Percentiles rank a stretch among this genome's conserved stretches.
Evolutionary conservation across 495 filamentous ascomycete species (phyloP).

Genomic region (Aspergillus incahuasiensis): DNA sequence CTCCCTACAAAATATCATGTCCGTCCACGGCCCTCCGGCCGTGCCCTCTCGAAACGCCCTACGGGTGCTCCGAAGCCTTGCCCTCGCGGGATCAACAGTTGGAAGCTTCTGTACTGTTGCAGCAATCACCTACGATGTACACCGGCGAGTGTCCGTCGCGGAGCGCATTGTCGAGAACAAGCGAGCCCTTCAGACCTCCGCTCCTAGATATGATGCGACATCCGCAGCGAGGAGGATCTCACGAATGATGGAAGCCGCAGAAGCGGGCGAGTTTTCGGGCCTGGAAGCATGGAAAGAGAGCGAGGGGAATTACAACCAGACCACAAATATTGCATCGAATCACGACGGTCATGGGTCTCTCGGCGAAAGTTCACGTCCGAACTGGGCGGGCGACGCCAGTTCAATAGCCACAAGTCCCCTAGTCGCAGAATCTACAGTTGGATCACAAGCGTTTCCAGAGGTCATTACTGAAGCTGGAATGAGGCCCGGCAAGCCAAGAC

Average conservation of each 20-base stretch:
- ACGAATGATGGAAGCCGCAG: constrained; percentile 40
- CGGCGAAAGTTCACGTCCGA: background rate
- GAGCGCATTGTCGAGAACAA: constrained; percentile 44
- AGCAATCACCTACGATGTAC: constrained; percentile 40
- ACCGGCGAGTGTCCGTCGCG: constrained; percentile 37
- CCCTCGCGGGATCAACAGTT: constrained; percentile 39
- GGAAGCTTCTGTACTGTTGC: constrained; percentile 39
- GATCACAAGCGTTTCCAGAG: background rate
- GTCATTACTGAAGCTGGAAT: background rate
- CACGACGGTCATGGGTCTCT: background rate
- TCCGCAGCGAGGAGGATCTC: constrained; percentile 36
- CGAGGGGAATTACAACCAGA: constrained; percentile 13
- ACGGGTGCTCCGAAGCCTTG: constrained; percentile 40
- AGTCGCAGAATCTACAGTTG: too few relatives aligned
- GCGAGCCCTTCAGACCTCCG: constrained; percentile 39
- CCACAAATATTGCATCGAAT: background rate
- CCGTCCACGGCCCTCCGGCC: constrained; percentile 26
- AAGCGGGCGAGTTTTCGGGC: constrained; percentile 39
- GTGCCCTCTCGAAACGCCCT: constrained; percentile 45
- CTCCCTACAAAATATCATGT: constrained; percentile 21
- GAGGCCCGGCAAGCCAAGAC: background rate
- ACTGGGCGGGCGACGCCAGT: background rate
- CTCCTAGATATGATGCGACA: constrained; percentile 43
- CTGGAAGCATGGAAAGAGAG: constrained; percentile 35
- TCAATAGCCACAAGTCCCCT: background rate